These are phyloP conservation scores for Calonectria pteridis DNA, from an alignment of 2,329 filamentous ascomycete species.

Conservation along the genomic window DNA sequence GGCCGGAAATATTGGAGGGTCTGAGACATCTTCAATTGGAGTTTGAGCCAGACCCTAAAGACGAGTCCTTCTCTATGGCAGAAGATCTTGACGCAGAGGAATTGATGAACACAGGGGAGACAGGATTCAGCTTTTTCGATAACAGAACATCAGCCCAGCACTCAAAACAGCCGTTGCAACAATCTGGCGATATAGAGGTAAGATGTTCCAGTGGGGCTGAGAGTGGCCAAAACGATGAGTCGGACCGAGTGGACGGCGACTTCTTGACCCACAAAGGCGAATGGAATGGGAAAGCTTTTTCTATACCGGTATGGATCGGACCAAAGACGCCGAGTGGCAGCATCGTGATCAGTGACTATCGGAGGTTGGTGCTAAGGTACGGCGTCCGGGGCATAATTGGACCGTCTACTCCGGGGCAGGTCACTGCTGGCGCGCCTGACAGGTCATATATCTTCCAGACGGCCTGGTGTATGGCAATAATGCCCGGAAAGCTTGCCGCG, in stretches of 20 bases:
- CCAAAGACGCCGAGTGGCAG: slow-evolving; percentile 47
- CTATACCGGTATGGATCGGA: slow-evolving; percentile 62
- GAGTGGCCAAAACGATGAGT: neutral
- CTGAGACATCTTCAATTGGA: slow-evolving; percentile 68
- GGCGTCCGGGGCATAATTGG: slow-evolving; percentile 54
- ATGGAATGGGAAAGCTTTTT: slow-evolving; percentile 44
- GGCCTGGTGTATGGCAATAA: slow-evolving; percentile 65
- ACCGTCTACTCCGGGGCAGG: slow-evolving; percentile 63
- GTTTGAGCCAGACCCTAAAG: slow-evolving; percentile 60
- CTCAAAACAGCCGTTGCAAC: slow-evolving; percentile 21
- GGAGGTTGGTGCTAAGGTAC: slow-evolving; percentile 55
- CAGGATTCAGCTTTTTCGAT: slow-evolving; percentile 61
- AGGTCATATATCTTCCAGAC: slow-evolving; percentile 60
- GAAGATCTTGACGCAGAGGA: slow-evolving; percentile 56
- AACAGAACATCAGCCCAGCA: slow-evolving; percentile 27
- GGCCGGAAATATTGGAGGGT: slow-evolving; percentile 60
- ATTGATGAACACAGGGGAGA: slow-evolving; percentile 55
- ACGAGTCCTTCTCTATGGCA: slow-evolving; percentile 49
- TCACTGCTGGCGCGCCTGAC: slow-evolving; percentile 62
- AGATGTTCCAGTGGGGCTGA: slow-evolving; percentile 20
- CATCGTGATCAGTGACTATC: slow-evolving; percentile 61
- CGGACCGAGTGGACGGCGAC: slow-evolving; percentile 36
- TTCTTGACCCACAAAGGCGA: slow-evolving; percentile 39
- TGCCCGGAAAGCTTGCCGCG: slow-evolving; percentile 47
- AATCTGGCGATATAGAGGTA: slow-evolving; percentile 3